Evolutionary conservation across 2,329 filamentous ascomycete species (phyloP).

Genomic region (Pestalotiopsis sp.): DNA sequence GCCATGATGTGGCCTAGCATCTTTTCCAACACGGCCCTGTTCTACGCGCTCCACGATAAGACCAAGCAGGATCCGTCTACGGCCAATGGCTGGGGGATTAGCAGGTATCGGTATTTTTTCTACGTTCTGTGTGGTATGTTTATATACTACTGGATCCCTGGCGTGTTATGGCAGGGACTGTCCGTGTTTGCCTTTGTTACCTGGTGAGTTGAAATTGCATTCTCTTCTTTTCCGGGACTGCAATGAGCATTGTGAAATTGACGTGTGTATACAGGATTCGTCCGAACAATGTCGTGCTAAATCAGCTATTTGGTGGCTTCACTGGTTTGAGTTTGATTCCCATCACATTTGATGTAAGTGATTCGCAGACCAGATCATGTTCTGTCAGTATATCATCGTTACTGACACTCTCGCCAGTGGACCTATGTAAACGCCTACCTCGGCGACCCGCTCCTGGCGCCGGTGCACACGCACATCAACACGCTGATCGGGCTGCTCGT

Average conservation of each 20-base stretch:
- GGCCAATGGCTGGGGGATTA: constrained; percentile 46
- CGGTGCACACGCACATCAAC: constrained; percentile 42
- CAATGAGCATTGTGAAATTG: not conserved
- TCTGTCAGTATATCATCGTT: not conserved
- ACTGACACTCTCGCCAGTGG: constrained; percentile 26
- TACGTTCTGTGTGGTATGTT: constrained; percentile 44
- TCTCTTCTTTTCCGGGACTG: no score
- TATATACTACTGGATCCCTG: constrained; percentile 57
- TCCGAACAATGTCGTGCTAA: constrained; percentile 48
- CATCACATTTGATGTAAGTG: constrained; percentile 41
- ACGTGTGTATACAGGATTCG: constrained; percentile 31
- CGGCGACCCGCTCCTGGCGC: constrained; percentile 34
- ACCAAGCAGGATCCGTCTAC: constrained; percentile 41
- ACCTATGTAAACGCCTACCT: constrained; percentile 38
- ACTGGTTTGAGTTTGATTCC: constrained; percentile 44
- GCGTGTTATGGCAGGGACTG: constrained; percentile 49
- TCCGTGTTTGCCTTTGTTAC: constrained; percentile 50
- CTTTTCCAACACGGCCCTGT: constrained; percentile 49
- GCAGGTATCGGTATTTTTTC: constrained; percentile 48
- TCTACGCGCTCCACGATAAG: constrained; percentile 46
- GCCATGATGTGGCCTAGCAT: constrained; percentile 55
- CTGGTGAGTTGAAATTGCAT: constrained; percentile 29
- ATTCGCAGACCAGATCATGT: not conserved
- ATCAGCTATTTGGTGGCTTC: constrained; percentile 51
- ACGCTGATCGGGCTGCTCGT: constrained; percentile 42